Percentiles rank a stretch among this genome's conserved stretches.
These are phyloP conservation scores for Miscanthus lutarioriparius DNA, from an alignment of 176 grass and related monocot species.

Conservation along the genomic window DNA sequence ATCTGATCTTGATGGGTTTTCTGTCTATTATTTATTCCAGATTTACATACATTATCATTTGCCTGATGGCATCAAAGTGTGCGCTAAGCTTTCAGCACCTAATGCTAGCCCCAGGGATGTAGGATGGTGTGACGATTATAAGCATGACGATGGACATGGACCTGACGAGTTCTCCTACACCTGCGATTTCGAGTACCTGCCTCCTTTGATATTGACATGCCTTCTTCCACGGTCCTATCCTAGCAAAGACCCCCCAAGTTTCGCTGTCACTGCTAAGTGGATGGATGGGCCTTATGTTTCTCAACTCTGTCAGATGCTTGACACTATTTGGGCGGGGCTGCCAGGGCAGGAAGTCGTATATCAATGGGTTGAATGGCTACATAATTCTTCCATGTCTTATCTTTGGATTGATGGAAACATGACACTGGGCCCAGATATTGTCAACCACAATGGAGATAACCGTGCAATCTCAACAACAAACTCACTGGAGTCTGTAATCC, in stretches of 20 bases:
- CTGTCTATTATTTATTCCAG: background rate
- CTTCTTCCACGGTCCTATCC: slow-evolving; percentile 52
- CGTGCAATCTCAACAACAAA: slow-evolving; percentile 39
- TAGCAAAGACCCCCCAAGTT: slow-evolving; percentile 51
- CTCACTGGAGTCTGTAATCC: slow-evolving; percentile 43
- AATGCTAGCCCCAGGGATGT: background rate
- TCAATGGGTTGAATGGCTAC: slow-evolving; percentile 63
- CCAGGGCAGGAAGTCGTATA: slow-evolving; percentile 58
- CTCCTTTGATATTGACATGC: slow-evolving; percentile 55
- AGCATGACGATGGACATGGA: slow-evolving; percentile 14
- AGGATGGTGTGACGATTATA: background rate
- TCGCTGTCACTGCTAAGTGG: slow-evolving; percentile 47
- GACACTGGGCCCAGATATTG: slow-evolving; percentile 37
- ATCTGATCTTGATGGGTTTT: background rate
- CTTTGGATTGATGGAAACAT: slow-evolving; percentile 40
- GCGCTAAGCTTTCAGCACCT: slow-evolving; percentile 26
- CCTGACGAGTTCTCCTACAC: slow-evolving; percentile 40
- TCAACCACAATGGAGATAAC: background rate
- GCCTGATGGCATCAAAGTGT: slow-evolving; percentile 6
- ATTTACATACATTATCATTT: slow-evolving; percentile 33
- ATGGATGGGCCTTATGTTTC: slow-evolving; percentile 56
- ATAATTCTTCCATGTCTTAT: slow-evolving; percentile 37
- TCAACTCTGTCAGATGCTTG: slow-evolving; percentile 50
- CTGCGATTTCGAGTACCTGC: slow-evolving; percentile 48
- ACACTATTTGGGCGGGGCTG: slow-evolving; percentile 58